Evolutionary conservation across 345 rosid genomes (phyloP).

Genomic region (Physaria fendleri): DNA sequence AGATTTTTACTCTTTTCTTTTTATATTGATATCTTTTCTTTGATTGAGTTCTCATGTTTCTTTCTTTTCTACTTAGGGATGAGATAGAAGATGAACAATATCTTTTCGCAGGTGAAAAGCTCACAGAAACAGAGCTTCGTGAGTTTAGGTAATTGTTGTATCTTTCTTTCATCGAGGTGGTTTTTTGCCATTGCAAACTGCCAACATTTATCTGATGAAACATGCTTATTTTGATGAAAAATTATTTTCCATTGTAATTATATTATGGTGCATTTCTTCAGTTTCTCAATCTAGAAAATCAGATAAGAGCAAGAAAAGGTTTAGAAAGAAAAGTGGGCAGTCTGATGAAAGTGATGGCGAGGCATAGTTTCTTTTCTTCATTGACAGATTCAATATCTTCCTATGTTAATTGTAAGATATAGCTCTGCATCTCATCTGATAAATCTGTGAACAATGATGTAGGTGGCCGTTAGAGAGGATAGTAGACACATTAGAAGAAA

Average conservation of each 20-base stretch:
- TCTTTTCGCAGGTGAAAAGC: constrained; percentile 55
- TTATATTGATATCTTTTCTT: too few relatives aligned
- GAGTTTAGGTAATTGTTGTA: constrained; percentile 40
- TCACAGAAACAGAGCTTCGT: constrained; percentile 48
- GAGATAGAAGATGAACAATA: constrained; percentile 68
- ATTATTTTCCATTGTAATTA: too few relatives aligned
- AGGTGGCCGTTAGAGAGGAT: constrained; percentile 47
- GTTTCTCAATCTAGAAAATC: constrained; percentile 32
- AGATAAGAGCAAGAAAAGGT: constrained; percentile 42
- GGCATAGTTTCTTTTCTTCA: constrained; percentile 37
- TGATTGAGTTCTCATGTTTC: background rate
- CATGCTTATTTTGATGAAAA: too few relatives aligned
- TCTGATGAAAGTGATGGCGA: constrained; percentile 71
- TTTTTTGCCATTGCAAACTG: too few relatives aligned
- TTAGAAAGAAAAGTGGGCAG: constrained; percentile 63
- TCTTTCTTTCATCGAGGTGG: background rate
- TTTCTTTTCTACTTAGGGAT: constrained; percentile 40
- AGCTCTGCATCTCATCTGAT: constrained; percentile 15
- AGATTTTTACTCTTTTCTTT: too few relatives aligned
- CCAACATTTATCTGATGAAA: too few relatives aligned
- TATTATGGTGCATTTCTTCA: too few relatives aligned
- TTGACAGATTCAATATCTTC: constrained; percentile 16
- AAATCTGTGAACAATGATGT: constrained; percentile 24
- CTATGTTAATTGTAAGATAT: constrained; percentile 21
- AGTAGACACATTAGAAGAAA: constrained; percentile 52